Evolutionary conservation across 768 basidiomycete species (phyloP).

Genomic region (Boletus tomentosulus): DNA sequence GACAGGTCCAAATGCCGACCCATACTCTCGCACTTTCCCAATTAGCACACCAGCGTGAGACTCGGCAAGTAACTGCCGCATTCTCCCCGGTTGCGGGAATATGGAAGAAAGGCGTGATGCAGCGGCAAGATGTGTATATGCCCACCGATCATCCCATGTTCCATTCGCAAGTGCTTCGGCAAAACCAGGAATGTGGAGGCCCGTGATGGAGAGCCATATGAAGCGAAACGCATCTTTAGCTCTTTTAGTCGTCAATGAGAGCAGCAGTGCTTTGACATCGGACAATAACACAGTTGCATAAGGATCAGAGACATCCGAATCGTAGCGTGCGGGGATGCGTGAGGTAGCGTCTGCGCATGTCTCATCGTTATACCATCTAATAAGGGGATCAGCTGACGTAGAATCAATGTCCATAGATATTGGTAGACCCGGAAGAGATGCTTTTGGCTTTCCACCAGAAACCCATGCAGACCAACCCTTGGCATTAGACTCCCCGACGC

Average conservation of each 20-base stretch:
- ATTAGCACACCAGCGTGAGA: slow-evolving; percentile 62
- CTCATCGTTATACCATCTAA: slow-evolving; percentile 63
- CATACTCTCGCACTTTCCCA: slow-evolving; percentile 61
- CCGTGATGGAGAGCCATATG: slow-evolving; percentile 67
- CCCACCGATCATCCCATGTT: slow-evolving; percentile 71
- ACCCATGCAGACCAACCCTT: slow-evolving; percentile 70
- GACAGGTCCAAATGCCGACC: slow-evolving; percentile 61
- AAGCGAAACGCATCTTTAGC: slow-evolving; percentile 58
- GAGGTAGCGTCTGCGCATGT: slow-evolving; percentile 39
- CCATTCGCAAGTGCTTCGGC: slow-evolving; percentile 36
- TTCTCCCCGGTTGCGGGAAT: slow-evolving; percentile 42
- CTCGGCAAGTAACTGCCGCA: slow-evolving; percentile 43
- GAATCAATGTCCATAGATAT: slow-evolving; percentile 17
- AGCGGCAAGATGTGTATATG: slow-evolving; percentile 43
- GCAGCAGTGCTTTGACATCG: slow-evolving; percentile 60
- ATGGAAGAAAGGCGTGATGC: slow-evolving; percentile 44
- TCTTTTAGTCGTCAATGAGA: slow-evolving; percentile 39
- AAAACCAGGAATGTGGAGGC: slow-evolving; percentile 71
- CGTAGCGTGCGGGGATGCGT: slow-evolving; percentile 52
- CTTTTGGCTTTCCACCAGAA: slow-evolving; percentile 38
- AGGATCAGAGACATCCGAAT: slow-evolving; percentile 55
- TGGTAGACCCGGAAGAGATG: slow-evolving; percentile 2
- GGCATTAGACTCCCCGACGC: slow-evolving; percentile 64
- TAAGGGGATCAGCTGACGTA: slow-evolving; percentile 56
- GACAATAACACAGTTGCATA: slow-evolving; percentile 69